Evolutionary conservation across 1,284 basidiomycete species (phyloP).

Genomic region (Malassezia nana): DNA sequence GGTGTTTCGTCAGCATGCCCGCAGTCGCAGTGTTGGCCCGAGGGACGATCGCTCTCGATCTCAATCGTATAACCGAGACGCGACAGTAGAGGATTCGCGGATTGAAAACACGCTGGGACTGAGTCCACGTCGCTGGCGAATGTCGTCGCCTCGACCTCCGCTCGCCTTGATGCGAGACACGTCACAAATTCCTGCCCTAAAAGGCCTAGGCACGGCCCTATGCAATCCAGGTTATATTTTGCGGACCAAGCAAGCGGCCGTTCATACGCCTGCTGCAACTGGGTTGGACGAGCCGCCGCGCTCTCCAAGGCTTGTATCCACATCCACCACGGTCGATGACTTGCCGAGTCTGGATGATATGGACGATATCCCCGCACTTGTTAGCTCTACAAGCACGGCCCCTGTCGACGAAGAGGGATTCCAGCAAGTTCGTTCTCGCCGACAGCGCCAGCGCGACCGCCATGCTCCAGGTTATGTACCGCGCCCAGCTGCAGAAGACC

Average conservation of each 20-base stretch:
- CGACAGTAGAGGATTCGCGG: background rate
- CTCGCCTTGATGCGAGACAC: slow-evolving; percentile 9
- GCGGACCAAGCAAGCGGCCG: background rate
- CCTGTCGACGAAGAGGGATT: slow-evolving; percentile 24
- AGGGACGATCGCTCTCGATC: background rate
- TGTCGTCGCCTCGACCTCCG: slow-evolving; percentile 8
- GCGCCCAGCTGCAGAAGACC: slow-evolving; percentile 34
- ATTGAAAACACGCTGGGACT: slow-evolving; percentile 1
- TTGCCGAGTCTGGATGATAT: background rate
- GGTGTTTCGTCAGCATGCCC: slow-evolving; percentile 31
- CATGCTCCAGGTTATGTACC: slow-evolving; percentile 12
- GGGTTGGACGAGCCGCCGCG: background rate
- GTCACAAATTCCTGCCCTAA: slow-evolving; percentile 9
- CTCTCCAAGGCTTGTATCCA: background rate
- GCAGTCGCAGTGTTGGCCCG: slow-evolving; percentile 24
- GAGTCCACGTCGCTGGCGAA: background rate
- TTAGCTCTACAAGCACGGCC: too few relatives aligned
- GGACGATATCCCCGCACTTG: background rate
- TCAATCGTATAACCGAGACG: background rate
- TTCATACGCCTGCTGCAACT: background rate
- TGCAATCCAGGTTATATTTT: slow-evolving; percentile 15
- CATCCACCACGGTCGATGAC: background rate
- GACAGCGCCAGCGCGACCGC: slow-evolving; percentile 16
- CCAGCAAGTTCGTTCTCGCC: slow-evolving; percentile 19
- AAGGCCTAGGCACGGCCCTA: slow-evolving; percentile 8